Percentiles rank a stretch among this genome's conserved stretches.
These are phyloP conservation scores for Albugo candida DNA, from an alignment of 352 stramenopile genomes.

Conservation along the genomic window DNA sequence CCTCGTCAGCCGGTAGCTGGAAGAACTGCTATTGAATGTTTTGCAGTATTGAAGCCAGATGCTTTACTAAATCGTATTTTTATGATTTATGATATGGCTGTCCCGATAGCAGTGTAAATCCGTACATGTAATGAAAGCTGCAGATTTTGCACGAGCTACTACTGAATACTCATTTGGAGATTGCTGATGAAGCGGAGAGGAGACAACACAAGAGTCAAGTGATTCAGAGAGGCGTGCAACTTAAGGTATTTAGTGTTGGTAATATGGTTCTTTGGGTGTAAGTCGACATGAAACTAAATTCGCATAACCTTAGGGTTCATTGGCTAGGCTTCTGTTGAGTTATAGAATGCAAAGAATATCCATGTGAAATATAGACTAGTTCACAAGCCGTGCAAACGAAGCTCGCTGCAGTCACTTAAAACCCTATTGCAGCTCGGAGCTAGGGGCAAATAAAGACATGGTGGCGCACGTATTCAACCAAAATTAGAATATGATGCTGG, in stretches of 20 bases:
- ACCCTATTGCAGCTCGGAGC: conserved; percentile 10
- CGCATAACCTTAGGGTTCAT: conserved; percentile 14
- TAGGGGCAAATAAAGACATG: conserved; percentile 13
- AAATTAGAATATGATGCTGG: conserved; percentile 5
- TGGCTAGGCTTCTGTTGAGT: conserved; percentile 14
- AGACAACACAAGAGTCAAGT: too few relatives aligned
- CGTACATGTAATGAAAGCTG: too few relatives aligned
- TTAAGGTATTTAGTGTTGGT: conserved; percentile 1
- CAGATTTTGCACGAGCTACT: too few relatives aligned
- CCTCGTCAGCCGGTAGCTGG: conserved; percentile 6
- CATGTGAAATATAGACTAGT: conserved; percentile 10
- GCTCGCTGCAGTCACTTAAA: conserved; percentile 13
- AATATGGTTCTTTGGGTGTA: conserved; percentile 15
- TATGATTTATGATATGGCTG: too few relatives aligned
- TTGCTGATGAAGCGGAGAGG: too few relatives aligned
- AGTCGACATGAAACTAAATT: conserved; percentile 9
- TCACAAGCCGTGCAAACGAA: conserved; percentile 7
- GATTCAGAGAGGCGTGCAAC: too few relatives aligned
- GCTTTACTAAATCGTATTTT: too few relatives aligned
- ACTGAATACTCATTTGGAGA: too few relatives aligned
- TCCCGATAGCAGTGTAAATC: too few relatives aligned
- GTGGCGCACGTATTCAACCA: conserved; percentile 10
- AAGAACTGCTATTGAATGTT: conserved; percentile 6
- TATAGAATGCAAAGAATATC: conserved; percentile 6
- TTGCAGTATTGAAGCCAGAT: too few relatives aligned